Base-by-base conservation (phyloP, 139 green algal species). In the Micractinium conductrix region DNA sequence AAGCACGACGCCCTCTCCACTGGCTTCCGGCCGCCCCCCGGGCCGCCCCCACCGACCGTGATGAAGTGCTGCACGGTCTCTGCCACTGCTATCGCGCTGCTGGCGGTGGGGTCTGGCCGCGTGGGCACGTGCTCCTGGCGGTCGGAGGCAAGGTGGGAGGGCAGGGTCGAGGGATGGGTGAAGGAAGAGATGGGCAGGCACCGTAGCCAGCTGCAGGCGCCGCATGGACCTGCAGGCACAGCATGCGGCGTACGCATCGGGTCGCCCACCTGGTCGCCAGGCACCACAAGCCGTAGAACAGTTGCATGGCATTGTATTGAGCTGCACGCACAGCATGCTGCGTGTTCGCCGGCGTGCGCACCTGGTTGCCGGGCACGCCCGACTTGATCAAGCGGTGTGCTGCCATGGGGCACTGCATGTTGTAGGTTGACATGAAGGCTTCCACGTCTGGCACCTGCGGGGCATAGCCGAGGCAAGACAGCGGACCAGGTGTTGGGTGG, bases 401-500 rank as follows among this genome's bases (percentile, higher is more conserved):
- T 2, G 96, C 96, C 91, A 97, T 94, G 22, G 96, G 96, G 87
- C 96, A 99, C 84, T 98, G 95, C 96, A 99, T 97, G 89, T 97
- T 97, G 92, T 98, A 96, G 22, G 95, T 87, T 7, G 78, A 60
- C 90, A 98, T 96, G 88, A 99, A 99, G 9, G 86, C 69, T 88
- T 98, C 89, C 33, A 98, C 91, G 85, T 97, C 94, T 19, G 95
- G 95, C 33, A 98, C 94, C 94, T 96, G 88, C 10, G 45, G 43
- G 28, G 42, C 4, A 79, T 44, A 45, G 35, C 42, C 22, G 10
- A 28, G 26, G 30, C 8, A 50, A 74, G 35, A n/a, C 22, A 43
- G 65, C 65, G n/a, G n/a, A n/a, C n/a, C n/a, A n/a, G 48, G 48
- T 58, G 48, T 22, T 58, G 48, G 48, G 48, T 14, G 48, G 48